Evolutionary conservation across 1,139 yeast genomes (phyloP).

Genomic region (Entelexis sorbosivorans): DNA sequence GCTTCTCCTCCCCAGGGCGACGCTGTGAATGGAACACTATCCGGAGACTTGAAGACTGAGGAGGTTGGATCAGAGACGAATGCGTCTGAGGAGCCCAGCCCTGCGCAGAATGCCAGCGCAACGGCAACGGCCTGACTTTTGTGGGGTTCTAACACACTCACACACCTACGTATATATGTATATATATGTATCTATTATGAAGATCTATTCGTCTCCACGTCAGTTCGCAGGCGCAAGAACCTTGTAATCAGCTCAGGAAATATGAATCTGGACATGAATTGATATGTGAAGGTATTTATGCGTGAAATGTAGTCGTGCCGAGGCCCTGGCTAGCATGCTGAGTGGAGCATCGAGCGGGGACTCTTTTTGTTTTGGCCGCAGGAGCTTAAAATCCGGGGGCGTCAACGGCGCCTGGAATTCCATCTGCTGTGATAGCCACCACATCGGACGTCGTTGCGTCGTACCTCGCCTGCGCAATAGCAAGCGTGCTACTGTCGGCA

Average conservation of each 20-base stretch:
- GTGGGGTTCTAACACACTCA: no score
- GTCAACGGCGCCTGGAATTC: not conserved
- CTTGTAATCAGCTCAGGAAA: no score
- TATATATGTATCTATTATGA: no score
- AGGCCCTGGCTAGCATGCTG: no score
- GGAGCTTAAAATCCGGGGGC: not conserved
- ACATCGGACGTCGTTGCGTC: conserved; percentile 29
- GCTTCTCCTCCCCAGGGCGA: not conserved
- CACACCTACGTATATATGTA: no score
- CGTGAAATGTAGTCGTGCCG: not conserved
- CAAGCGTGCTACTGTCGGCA: conserved; percentile 49
- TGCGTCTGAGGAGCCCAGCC: not conserved
- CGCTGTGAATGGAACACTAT: not conserved
- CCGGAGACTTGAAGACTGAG: not conserved
- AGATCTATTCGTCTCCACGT: no score
- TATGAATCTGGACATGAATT: no score
- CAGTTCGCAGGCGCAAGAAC: no score
- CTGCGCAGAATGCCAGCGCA: not conserved
- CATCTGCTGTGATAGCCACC: not conserved
- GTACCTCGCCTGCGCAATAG: conserved; percentile 47
- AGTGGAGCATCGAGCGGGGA: not conserved
- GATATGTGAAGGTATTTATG: not conserved
- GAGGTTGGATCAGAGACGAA: not conserved
- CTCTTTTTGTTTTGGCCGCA: not conserved
- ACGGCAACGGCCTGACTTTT: not conserved